Base-by-base conservation (phyloP, 2,329 filamentous ascomycete genomes). In the Aspergillus pseudoviridinutans region DNA sequence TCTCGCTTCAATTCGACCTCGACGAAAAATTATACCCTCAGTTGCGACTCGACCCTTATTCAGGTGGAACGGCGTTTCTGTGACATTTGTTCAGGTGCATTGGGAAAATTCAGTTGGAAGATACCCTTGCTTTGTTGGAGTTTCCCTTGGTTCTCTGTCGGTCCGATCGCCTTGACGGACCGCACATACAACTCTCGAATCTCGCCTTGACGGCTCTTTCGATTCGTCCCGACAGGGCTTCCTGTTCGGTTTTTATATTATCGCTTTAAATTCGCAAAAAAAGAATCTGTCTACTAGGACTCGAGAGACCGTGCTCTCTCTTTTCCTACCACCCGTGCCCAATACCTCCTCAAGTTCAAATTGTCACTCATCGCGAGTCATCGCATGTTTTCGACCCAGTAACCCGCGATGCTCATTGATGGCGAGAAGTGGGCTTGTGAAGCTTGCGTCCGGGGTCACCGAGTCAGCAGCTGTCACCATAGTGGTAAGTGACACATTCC, bases 341-440 rank as follows among this genome's bases (percentile, higher is more conserved):
- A 51, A 57, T 58, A 58, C 50, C 10, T 12, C n/a, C 22, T 56
- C 53, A 52, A 46, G 61, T 63, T 58, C 57, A 50, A 58, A 58
- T 44, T 63, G 51, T 56, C 49, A 59, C 57, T 58, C 52, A 57
- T 64, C 65, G 72, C 71, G 71, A 71, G 67, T 71, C 67, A 65
- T 75, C 73, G 73, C 73, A 75, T 75, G 73, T 73, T 66, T 69
- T 60, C 65, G 57, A 63, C 61, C 60, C 67, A 74, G 70, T 71
- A 70, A 35, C 71, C 68, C 68, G 66, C 66, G 67, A 92, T 92
- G 90, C 83, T 92, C 75, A 90, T 92, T 76, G 87, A 96, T 83
- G 93, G 93, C 77, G 91, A 96, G 82, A 97, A 97, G 82, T 97
- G 86, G 82, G 93, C 93, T 78, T 97, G 93, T 83, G 91, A 96